These are phyloP conservation scores for Vigna mungo DNA, from an alignment of 306 rosid genomes.

Conservation along the genomic window DNA sequence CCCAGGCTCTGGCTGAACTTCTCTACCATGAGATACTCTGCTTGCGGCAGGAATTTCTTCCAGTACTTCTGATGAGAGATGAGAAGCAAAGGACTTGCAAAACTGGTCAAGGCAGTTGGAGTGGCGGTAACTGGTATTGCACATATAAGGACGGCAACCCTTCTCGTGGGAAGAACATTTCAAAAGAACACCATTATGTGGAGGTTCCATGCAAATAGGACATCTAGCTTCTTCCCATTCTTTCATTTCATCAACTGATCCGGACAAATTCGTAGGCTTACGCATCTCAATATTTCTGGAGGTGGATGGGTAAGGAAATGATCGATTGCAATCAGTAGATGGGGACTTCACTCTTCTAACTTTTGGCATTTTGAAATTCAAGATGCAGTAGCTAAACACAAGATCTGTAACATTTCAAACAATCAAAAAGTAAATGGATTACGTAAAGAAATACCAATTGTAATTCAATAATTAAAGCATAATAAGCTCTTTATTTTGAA, in stretches of 20 bases:
- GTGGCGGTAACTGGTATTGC: constrained; percentile 86
- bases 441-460: not conserved
- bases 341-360: constrained; percentile 63
- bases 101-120: constrained; percentile 90
- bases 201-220: constrained; percentile 83
- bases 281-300: constrained; percentile 47
- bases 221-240: constrained; percentile 86
- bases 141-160: constrained; percentile 86
- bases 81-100: constrained; percentile 66
- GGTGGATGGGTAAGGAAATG: constrained; percentile 60
- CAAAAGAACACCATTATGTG: constrained; percentile 80
- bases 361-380: constrained; percentile 66
- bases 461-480: constrained; percentile 1
- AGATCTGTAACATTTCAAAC: constrained; percentile 28
- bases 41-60: constrained; percentile 63
- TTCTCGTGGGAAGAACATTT: constrained; percentile 73
- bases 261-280: constrained; percentile 48
- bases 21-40: constrained; percentile 49
- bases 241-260: constrained; percentile 51
- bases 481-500: not conserved
- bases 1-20: constrained; percentile 49
- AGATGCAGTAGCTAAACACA: constrained; percentile 44
- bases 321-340: constrained; percentile 52
- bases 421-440: not conserved
- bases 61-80: constrained; percentile 55